Base-by-base conservation (phyloP, 1,284 basidiomycete species). In the Rhodotorula glutinis region DNA sequence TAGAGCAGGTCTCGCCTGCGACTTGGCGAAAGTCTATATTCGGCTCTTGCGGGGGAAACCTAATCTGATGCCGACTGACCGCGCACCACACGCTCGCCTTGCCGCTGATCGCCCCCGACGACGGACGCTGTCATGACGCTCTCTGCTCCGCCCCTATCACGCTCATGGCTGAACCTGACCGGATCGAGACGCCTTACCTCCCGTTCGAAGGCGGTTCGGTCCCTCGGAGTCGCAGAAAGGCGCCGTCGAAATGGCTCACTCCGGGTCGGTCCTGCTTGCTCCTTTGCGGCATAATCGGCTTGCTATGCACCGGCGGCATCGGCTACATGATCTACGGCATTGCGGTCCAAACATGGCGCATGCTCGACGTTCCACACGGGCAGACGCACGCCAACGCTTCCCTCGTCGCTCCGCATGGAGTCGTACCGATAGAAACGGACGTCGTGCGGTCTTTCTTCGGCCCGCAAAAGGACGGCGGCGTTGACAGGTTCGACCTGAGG, bases 381-480 rank as follows among this genome's bases (percentile, higher is more conserved):
- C 29, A 33, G 10, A 17, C 16, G 7, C 57, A 52, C 23, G 57
- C 47, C 19, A 40, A 59, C 38, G 47, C 47, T 2, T n/a, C 57
- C 23, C 25, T 59, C 4, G 33, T 23, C 17, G 19, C 38, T 10
- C n/a, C n/a, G 7, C 19, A 29, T 11, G 27, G 21, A 4, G 16
- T 23, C 2, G 16, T 58, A 9, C 33, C 25, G 17, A 25, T n/a
- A 33, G 57, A 59, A 29, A 25, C 57, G 10, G 13, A 19, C 25
- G 47, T 59, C 47, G 57, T 59, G 4, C 25, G 57, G 33, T 51
- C 47, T 10, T 59, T 59, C 47, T 59, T 41, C 10, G 47, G 57
- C 16, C 33, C 38, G 27, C 21, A 49, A 5, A 25, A 40, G 23
- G n/a, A 8, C 5, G 57, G 57, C 9, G 47, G 57, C 25, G 38